Conservation (phyloP, 768 basidiomycete genomes). For the Lactarius psammicola region DNA sequence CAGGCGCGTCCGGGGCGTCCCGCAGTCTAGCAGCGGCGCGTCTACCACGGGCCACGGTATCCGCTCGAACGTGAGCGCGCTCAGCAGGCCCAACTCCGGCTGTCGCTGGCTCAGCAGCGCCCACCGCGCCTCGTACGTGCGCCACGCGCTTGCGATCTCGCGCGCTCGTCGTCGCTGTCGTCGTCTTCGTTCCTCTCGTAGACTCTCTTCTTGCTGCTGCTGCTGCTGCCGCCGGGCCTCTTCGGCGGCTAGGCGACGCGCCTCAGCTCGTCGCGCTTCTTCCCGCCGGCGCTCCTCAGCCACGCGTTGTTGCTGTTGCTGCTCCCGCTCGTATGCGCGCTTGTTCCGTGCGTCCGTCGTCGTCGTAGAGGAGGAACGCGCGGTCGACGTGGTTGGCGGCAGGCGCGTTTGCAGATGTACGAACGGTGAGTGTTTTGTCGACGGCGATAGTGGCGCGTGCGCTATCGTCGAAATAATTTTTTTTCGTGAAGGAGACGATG, state of each 20-base stretch:
- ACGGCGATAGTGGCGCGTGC: not conserved
- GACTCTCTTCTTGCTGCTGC: constrained; percentile 42
- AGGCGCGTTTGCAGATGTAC: constrained; percentile 1
- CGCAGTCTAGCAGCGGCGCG: no score
- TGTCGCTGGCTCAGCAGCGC: constrained; percentile 56
- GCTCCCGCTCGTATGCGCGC: constrained; percentile 5
- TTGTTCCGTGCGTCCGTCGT: not conserved
- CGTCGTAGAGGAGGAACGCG: not conserved
- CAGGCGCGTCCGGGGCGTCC: constrained; percentile 30
- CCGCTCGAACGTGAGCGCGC: constrained; percentile 51
- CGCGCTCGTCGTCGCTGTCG: constrained; percentile 40
- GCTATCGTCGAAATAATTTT: not conserved
- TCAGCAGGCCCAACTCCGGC: constrained; percentile 51
- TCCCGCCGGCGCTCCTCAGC: constrained; percentile 18
- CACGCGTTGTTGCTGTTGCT: constrained; percentile 9
- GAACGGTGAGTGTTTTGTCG: constrained; percentile 4
- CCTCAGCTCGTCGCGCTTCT: constrained; percentile 17
- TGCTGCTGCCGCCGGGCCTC: constrained; percentile 48
- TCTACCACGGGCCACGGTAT: constrained; percentile 70
- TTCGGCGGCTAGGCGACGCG: constrained; percentile 27
- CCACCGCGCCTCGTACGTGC: constrained; percentile 43
- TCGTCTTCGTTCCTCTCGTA: constrained; percentile 49
- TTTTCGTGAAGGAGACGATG: not conserved
- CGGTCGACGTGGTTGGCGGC: not conserved
- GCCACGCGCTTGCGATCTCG: constrained; percentile 37